Conservation (phyloP, 2,329 filamentous ascomycete species). For the Cercospora citrullina region DNA sequence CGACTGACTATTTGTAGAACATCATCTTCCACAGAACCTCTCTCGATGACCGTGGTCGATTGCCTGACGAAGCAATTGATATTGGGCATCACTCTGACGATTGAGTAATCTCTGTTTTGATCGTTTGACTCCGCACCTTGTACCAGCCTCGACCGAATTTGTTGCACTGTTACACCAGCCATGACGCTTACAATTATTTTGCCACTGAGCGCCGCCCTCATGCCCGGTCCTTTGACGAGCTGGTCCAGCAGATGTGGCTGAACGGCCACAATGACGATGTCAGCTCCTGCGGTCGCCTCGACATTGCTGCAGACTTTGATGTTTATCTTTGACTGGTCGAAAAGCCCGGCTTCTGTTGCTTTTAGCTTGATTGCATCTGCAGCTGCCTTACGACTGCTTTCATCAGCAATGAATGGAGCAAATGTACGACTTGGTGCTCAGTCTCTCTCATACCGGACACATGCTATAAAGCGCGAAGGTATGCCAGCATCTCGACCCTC, state of each 20-base stretch:
- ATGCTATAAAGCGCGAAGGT: conserved; percentile 11
- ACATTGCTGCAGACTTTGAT: conserved; percentile 10
- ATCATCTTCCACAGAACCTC: background rate
- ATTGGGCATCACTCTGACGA: conserved; percentile 20
- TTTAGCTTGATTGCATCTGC: background rate
- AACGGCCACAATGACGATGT: conserved; percentile 15
- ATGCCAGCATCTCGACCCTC: background rate
- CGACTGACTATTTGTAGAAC: conserved; percentile 60
- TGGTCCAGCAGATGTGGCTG: conserved; percentile 14
- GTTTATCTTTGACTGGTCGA: background rate
- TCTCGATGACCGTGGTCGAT: conserved; percentile 19
- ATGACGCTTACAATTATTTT: conserved; percentile 20
- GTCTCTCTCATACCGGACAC: conserved; percentile 1
- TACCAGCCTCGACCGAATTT: background rate
- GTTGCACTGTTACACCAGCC: conserved; percentile 15
- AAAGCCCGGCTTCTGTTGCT: background rate
- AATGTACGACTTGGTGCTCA: background rate
- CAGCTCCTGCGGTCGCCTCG: background rate
- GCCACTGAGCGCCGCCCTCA: conserved; percentile 10
- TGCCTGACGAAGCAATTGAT: conserved; percentile 7
- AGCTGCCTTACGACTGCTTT: background rate
- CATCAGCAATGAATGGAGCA: background rate
- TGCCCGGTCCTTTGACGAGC: conserved; percentile 10
- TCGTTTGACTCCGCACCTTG: background rate
- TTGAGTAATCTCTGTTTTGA: background rate